Percentiles rank a stretch among this genome's conserved stretches.
Conservation (phyloP, 2,329 filamentous ascomycete species). For the Zymoseptoria tritici region DNA sequence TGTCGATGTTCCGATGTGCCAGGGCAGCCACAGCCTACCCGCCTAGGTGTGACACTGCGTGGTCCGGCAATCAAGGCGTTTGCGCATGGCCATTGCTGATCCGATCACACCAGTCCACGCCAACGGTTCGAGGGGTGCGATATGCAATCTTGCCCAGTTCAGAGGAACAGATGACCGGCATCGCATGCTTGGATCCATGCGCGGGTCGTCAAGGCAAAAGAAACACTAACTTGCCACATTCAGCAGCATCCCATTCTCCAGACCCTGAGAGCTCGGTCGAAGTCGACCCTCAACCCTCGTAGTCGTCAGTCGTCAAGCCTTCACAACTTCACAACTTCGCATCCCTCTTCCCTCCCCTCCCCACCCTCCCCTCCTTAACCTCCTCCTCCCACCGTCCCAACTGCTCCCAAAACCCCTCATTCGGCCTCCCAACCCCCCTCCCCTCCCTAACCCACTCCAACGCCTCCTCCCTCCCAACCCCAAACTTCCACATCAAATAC, state of each 20-base stretch:
- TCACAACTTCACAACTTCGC: neutral
- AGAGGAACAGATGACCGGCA: neutral
- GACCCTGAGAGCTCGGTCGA: neutral
- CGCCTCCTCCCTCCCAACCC: conserved; percentile 51
- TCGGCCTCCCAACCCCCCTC: conserved; percentile 73
- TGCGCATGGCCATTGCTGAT: neutral
- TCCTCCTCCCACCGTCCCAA: conserved; percentile 77
- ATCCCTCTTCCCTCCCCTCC: conserved; percentile 8
- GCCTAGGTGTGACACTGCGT: no score
- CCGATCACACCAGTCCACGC: no score
- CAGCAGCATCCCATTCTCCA: no score
- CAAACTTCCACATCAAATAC: conserved; percentile 60
- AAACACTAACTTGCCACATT: no score
- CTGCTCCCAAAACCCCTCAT: conserved; percentile 82
- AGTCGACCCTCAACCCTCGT: neutral
- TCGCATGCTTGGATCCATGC: neutral
- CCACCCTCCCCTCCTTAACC: conserved; percentile 31
- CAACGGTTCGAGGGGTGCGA: no score
- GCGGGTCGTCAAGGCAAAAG: no score
- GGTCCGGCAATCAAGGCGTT: neutral
- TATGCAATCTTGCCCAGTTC: neutral
- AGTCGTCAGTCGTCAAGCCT: no score
- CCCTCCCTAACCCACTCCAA: conserved; percentile 60
- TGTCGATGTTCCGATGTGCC: no score
- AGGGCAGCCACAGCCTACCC: no score